Conservation (phyloP, 345 rosid species). For the Alliaria petiolata region DNA sequence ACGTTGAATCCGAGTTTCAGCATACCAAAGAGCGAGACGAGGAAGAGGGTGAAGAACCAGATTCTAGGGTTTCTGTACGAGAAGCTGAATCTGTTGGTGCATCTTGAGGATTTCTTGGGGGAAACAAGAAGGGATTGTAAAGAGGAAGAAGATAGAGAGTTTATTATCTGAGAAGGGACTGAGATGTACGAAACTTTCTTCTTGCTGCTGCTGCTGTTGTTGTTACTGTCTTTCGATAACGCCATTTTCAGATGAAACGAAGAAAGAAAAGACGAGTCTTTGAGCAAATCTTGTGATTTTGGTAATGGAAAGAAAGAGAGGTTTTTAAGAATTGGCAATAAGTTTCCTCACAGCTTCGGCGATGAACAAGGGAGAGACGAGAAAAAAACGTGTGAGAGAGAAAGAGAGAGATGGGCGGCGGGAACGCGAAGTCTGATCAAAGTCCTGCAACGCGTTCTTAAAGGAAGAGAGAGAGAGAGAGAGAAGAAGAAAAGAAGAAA, state of each 20-base stretch:
- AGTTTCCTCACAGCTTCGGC: neutral
- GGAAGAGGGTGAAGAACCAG: conserved; percentile 63
- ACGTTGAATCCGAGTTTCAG: conserved; percentile 50
- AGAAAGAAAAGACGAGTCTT: neutral
- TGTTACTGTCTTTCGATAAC: conserved; percentile 33
- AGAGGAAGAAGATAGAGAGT: conserved; percentile 68
- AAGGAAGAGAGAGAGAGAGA: conserved; percentile 22
- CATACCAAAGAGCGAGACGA: conserved; percentile 68
- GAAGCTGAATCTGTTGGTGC: conserved; percentile 24
- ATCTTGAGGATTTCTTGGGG: conserved; percentile 53
- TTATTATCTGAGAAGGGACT: conserved; percentile 71
- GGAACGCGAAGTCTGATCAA: conserved; percentile 41
- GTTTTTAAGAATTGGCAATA: neutral
- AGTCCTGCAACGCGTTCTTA: conserved; percentile 38
- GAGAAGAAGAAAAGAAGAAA: neutral
- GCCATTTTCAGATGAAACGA: conserved; percentile 37
- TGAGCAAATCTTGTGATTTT: neutral
- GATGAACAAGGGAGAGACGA: conserved; percentile 13
- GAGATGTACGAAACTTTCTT: conserved; percentile 59
- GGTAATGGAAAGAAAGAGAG: neutral
- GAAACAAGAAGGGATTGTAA: conserved; percentile 70
- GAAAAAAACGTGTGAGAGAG: conserved; percentile 32
- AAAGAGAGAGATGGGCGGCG: conserved; percentile 34
- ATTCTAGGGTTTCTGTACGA: conserved; percentile 45
- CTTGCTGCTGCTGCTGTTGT: conserved; percentile 23